Conservation (phyloP, 345 rosid species). For the Nephelium lappaceum region DNA sequence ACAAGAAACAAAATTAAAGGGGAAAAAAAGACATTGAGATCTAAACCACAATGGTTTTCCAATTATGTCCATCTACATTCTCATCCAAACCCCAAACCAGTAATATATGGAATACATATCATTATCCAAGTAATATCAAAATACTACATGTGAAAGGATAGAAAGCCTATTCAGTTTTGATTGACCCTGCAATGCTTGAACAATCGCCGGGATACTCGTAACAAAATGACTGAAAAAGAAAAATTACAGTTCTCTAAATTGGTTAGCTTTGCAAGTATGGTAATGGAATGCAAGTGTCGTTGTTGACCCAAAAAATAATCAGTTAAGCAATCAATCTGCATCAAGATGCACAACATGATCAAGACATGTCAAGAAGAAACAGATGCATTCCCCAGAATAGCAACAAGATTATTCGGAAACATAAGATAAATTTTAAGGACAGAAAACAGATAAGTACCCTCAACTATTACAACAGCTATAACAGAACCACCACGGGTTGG, state of each 20-base stretch:
- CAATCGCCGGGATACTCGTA: neutral
- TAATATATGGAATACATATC: neutral
- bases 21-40: neutral
- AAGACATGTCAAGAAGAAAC: neutral
- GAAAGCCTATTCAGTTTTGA: neutral
- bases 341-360: slow-evolving; percentile 2
- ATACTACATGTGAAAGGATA: neutral
- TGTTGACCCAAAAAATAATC: neutral
- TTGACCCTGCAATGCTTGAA: neutral
- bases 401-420: slow-evolving; percentile 18
- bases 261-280: neutral
- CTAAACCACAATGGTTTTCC: neutral
- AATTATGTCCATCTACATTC: neutral
- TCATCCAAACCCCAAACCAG: neutral
- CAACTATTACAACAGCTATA: slow-evolving; percentile 95
- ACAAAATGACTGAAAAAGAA: neutral
- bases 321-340: neutral
- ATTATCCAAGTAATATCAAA: neutral
- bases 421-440: slow-evolving; percentile 18
- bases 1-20: neutral
- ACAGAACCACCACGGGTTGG: slow-evolving; percentile 99
- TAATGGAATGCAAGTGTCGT: neutral
- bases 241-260: neutral
- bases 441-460: slow-evolving; percentile 55
- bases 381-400: neutral